Percentiles rank a stretch among this genome's conserved stretches.
phyloP scores from a whole-genome alignment of 148 eudicot species.

The Vaccinium myrtillus region DNA sequence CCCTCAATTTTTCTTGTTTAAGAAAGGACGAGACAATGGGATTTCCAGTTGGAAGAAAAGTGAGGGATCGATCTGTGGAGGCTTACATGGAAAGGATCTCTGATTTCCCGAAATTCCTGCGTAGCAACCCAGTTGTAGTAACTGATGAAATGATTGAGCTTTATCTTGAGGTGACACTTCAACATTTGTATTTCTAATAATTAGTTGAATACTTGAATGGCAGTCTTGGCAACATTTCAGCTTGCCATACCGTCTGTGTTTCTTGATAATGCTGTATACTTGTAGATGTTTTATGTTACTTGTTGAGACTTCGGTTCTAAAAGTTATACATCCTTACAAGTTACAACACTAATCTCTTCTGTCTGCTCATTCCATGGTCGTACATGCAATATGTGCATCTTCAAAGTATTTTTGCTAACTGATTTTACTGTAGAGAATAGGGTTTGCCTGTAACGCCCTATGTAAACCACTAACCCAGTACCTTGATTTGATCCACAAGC shows the following conservation, averaged over 20 bases:
- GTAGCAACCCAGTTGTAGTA: constrained; percentile 58
- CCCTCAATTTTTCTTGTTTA: constrained; percentile 50
- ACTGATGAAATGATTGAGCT: constrained; percentile 78
- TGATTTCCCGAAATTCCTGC: constrained; percentile 58
- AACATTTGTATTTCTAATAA: not conserved
- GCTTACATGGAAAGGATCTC: constrained; percentile 56
- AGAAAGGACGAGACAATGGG: constrained; percentile 33
- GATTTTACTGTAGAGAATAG: not conserved
- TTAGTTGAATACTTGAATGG: not conserved
- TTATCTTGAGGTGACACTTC: constrained; percentile 69
- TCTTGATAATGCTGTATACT: not conserved
- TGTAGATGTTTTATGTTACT: not conserved
- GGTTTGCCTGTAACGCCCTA: not conserved
- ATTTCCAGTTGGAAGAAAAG: constrained; percentile 37
- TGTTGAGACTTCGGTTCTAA: not conserved
- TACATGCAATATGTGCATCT: constrained; percentile 3
- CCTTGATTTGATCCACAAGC: no score
- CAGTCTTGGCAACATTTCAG: not conserved
- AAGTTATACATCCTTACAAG: not conserved
- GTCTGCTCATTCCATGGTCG: not conserved
- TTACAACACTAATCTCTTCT: not conserved
- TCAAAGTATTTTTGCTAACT: not conserved
- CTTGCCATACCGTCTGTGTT: not conserved
- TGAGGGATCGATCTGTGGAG: constrained; percentile 41
- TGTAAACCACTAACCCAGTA: no score